Conservation (phyloP, 1,284 basidiomycete species). For the Sporisorium sorghi region DNA sequence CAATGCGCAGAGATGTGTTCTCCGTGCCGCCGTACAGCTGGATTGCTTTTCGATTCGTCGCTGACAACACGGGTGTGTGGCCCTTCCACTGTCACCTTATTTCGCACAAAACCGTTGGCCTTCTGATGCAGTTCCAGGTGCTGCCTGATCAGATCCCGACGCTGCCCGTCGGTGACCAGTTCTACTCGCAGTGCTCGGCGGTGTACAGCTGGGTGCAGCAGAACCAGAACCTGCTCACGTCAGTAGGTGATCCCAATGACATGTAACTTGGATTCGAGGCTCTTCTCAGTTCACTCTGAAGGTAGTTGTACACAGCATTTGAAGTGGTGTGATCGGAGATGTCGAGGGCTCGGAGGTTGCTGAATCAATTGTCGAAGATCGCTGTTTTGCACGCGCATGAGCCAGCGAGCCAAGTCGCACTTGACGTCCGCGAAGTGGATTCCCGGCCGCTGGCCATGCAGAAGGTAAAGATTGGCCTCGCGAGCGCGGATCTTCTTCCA, state of each 20-base stretch:
- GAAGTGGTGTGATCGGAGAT: no score
- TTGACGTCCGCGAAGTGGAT: no score
- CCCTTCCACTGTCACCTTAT: constrained; percentile 58
- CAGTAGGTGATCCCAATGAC: constrained; percentile 23
- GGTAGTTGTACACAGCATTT: no score
- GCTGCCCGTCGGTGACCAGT: constrained; percentile 16
- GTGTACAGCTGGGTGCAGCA: constrained; percentile 35
- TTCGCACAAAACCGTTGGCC: constrained; percentile 51
- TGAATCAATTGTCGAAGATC: no score
- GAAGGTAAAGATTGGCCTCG: no score
- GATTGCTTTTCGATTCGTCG: constrained; percentile 54
- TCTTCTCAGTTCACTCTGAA: no score
- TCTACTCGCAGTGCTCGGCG: constrained; percentile 32
- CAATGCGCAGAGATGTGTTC: constrained; percentile 59
- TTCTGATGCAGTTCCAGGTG: constrained; percentile 54
- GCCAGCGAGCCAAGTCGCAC: no score
- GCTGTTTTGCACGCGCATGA: no score
- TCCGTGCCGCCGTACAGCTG: constrained; percentile 53
- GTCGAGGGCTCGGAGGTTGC: background rate
- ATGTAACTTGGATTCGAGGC: no score
- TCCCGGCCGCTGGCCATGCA: no score
- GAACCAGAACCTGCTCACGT: constrained; percentile 29
- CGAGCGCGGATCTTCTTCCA: no score
- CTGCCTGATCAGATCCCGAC: constrained; percentile 32
- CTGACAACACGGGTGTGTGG: constrained; percentile 62